Evolutionary conservation across 495 filamentous ascomycete genomes (phyloP).

Genomic region (Aspergillus kassunensis): DNA sequence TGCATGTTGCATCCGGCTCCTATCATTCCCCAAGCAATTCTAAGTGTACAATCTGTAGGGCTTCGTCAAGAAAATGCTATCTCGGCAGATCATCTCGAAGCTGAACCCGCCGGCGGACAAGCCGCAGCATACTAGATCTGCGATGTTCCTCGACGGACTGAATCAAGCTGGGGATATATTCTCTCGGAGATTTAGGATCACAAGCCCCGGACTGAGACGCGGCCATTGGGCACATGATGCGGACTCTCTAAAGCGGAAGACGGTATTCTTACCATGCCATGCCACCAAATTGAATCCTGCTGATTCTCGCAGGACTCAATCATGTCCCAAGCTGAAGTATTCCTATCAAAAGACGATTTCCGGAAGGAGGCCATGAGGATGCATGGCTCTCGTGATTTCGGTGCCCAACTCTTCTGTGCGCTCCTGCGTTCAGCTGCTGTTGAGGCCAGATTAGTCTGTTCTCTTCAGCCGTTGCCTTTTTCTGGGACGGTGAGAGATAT

Average conservation of each 20-base stretch:
- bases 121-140: conserved; percentile 66
- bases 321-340: conserved; percentile 36
- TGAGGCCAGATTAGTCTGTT: conserved; percentile 86
- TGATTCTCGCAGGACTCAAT: conserved; percentile 29
- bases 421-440: conserved; percentile 74
- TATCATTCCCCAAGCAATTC: no score
- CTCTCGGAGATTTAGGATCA: conserved; percentile 61
- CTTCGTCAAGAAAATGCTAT: conserved; percentile 56
- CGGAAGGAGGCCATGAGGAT: conserved; percentile 58
- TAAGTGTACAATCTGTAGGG: no score
- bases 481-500: conserved; percentile 52
- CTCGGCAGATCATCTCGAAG: conserved; percentile 54
- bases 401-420: conserved; percentile 85
- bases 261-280: conserved; percentile 18
- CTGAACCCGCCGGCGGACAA: conserved; percentile 60
- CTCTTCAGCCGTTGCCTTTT: conserved; percentile 79
- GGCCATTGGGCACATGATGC: conserved; percentile 68
- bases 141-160: conserved; percentile 75
- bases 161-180: conserved; percentile 65
- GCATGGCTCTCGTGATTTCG: conserved; percentile 80
- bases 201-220: conserved; percentile 62
- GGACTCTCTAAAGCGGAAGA: conserved; percentile 54
- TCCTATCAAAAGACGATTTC: conserved; percentile 66
- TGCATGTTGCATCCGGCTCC: not conserved
- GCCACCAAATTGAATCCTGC: not conserved